Evolutionary conservation across 139 green algal species (phyloP).

Genomic region (Yamagishiella unicocca): DNA sequence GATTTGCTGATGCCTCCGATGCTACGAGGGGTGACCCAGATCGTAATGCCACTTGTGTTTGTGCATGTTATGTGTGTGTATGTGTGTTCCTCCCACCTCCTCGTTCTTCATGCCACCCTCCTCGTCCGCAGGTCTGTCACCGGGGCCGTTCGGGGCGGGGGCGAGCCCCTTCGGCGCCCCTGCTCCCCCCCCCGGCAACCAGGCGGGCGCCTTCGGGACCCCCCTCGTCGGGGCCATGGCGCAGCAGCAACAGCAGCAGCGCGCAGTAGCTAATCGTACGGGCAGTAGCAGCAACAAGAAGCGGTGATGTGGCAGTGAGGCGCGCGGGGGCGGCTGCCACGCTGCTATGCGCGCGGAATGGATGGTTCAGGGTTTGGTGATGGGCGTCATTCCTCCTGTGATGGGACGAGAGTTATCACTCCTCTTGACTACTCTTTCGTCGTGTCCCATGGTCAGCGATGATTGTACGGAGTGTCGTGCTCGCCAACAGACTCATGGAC

Average conservation of each 20-base stretch:
- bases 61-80: background rate
- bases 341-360: too few relatives aligned
- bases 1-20: background rate
- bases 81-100: background rate
- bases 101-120: background rate
- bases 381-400: too few relatives aligned
- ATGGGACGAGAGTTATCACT: too few relatives aligned
- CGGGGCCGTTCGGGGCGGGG: background rate
- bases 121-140: background rate
- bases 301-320: too few relatives aligned
- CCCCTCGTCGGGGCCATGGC: background rate
- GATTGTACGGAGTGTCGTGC: too few relatives aligned
- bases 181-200: background rate
- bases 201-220: conserved; percentile 1
- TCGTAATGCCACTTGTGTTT: background rate
- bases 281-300: conserved; percentile 42
- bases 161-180: conserved; percentile 5
- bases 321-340: too few relatives aligned
- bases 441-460: too few relatives aligned
- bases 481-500: too few relatives aligned
- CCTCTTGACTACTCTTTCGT: too few relatives aligned
- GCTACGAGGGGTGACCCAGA: background rate
- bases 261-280: background rate
- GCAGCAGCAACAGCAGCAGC: conserved; percentile 38
- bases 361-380: too few relatives aligned